Evolutionary conservation across 805 yeast species (phyloP).

Genomic region (Candida awuae): DNA sequence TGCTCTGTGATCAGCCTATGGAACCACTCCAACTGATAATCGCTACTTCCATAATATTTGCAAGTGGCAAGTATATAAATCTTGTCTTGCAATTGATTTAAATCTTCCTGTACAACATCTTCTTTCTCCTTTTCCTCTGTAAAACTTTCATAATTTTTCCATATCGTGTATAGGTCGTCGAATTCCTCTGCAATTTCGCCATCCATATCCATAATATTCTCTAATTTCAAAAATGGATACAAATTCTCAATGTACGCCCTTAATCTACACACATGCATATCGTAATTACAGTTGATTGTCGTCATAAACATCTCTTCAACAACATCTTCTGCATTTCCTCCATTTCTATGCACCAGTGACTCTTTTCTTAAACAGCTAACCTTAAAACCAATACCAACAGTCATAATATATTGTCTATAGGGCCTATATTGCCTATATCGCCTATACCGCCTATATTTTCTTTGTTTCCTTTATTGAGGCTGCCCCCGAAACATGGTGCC

Average conservation of each 20-base stretch:
- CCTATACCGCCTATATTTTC: no score
- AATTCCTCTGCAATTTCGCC: background rate
- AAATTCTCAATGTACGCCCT: background rate
- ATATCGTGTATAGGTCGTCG: background rate
- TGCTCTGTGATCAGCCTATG: no score
- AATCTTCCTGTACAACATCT: background rate
- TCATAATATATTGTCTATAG: no score
- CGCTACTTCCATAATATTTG: no score
- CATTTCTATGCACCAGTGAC: background rate
- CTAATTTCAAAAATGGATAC: conserved; percentile 2
- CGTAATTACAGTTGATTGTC: background rate
- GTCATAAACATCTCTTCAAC: conserved; percentile 3
- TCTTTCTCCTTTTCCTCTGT: background rate
- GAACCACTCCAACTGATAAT: no score
- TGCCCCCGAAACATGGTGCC: no score
- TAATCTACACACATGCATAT: background rate
- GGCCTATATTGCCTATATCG: no score
- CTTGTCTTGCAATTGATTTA: background rate
- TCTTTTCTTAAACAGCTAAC: background rate
- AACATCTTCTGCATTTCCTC: background rate
- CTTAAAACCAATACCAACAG: background rate
- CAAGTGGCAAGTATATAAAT: no score
- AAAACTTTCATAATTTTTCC: conserved; percentile 1
- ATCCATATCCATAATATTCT: conserved; percentile 2
- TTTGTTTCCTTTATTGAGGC: no score